These are phyloP conservation scores for Acidiella bohemica DNA, from an alignment of 495 filamentous ascomycete species.

Conservation along the genomic window DNA sequence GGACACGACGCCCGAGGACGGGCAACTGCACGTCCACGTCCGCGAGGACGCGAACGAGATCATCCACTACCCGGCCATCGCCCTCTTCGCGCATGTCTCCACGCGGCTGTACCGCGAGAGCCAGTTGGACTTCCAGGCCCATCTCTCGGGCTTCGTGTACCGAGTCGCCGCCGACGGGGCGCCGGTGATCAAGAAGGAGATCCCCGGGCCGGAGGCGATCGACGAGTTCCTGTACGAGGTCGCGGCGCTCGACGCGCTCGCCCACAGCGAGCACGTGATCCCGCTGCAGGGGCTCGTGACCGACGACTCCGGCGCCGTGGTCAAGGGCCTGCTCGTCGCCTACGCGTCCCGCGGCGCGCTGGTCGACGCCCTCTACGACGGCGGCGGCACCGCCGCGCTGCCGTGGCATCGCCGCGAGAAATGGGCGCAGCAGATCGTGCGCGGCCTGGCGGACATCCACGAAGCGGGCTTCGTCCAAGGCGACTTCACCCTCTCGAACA, in stretches of 20 bases:
- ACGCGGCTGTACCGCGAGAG: slow-evolving; percentile 57
- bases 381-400: slow-evolving; percentile 37
- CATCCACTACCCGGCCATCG: slow-evolving; percentile 69
- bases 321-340: slow-evolving; percentile 85
- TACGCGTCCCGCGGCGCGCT: slow-evolving; percentile 77
- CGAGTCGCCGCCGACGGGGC: slow-evolving; percentile 60
- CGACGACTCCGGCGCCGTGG: slow-evolving; percentile 55
- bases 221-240: slow-evolving; percentile 98
- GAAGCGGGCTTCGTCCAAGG: slow-evolving; percentile 95
- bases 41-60: slow-evolving; percentile 97
- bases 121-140: slow-evolving; percentile 70
- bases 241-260: slow-evolving; percentile 76
- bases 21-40: slow-evolving; percentile 87
- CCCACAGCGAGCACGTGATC: slow-evolving; percentile 63
- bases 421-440: slow-evolving; percentile 89
- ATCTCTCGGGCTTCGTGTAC: slow-evolving; percentile 95
- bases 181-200: slow-evolving; percentile 91
- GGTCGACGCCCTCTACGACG: slow-evolving; percentile 81
- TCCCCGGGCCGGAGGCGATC: slow-evolving; percentile 87
- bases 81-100: slow-evolving; percentile 59
- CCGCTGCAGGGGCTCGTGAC: slow-evolving; percentile 80
- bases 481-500: slow-evolving; percentile 94
- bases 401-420: slow-evolving; percentile 66
- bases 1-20: slow-evolving; percentile 58
- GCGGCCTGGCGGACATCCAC: slow-evolving; percentile 82